phyloP scores from a whole-genome alignment of 805 yeast species.

The Ogataea paradorogensis region DNA sequence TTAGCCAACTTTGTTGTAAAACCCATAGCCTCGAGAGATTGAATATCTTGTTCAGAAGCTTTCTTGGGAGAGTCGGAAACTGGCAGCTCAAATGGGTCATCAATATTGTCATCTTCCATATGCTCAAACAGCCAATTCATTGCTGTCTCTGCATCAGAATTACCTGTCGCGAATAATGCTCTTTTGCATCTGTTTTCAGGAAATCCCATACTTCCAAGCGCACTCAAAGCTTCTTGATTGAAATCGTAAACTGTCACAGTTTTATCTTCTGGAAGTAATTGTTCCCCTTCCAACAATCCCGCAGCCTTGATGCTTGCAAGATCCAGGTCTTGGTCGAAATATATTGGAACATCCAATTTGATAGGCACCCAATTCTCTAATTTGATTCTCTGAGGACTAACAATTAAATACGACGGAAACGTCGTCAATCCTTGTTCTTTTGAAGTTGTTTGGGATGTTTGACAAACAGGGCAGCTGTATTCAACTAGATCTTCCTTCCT shows the following conservation, averaged over 20 bases:
- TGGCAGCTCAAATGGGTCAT: constrained; percentile 49
- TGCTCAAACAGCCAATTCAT: constrained; percentile 89
- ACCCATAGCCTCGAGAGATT: constrained; percentile 70
- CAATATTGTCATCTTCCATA: constrained; percentile 80
- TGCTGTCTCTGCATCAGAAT: constrained; percentile 61
- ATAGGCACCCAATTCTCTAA: constrained; percentile 88
- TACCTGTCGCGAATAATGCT: constrained; percentile 74
- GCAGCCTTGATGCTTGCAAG: constrained; percentile 41
- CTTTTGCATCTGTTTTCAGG: constrained; percentile 59
- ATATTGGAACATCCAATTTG: constrained; percentile 73
- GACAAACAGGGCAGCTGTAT: constrained; percentile 59
- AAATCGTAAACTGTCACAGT: constrained; percentile 44
- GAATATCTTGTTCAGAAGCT: constrained; percentile 41
- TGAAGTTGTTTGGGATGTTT: constrained; percentile 33
- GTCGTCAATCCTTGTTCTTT: constrained; percentile 52
- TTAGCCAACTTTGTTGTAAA: constrained; percentile 60
- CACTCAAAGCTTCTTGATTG: constrained; percentile 50
- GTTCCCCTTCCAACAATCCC: constrained; percentile 42
- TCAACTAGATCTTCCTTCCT: constrained; percentile 55
- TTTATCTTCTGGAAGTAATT: constrained; percentile 38
- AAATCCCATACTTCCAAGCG: constrained; percentile 84
- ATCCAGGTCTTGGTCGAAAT: constrained; percentile 40
- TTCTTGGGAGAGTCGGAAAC: constrained; percentile 6
- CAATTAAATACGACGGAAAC: constrained; percentile 67
- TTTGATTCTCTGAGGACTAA: constrained; percentile 76